Conservation (phyloP, 2,329 filamentous ascomycete species). For the Colletotrichum sp. region DNA sequence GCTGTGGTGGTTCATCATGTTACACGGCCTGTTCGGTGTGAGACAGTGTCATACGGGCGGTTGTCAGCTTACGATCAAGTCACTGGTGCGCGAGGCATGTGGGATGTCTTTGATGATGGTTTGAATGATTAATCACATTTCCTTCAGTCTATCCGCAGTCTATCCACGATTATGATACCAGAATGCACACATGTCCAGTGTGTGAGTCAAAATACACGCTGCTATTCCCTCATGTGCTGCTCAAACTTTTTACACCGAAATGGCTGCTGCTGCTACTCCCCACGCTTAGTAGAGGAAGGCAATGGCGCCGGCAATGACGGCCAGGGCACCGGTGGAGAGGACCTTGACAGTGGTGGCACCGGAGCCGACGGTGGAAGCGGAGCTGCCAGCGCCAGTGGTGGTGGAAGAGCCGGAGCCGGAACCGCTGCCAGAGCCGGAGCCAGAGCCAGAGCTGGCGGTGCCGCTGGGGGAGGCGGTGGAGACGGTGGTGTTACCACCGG, state of each 20-base stretch:
- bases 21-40: neutral
- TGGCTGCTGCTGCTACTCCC: neutral
- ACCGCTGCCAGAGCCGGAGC: neutral
- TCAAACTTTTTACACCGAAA: neutral
- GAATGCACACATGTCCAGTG: slow-evolving; percentile 10
- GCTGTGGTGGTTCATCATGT: neutral
- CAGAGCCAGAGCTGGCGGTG: slow-evolving; percentile 19
- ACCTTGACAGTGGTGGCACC: slow-evolving; percentile 7
- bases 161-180: slow-evolving; percentile 21
- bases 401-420: slow-evolving; percentile 20
- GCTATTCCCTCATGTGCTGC: slow-evolving; percentile 1
- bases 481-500: slow-evolving; percentile 24
- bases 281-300: slow-evolving; percentile 23
- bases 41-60: neutral
- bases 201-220: slow-evolving; percentile 11
- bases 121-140: slow-evolving; percentile 12
- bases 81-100: neutral
- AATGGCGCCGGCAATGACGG: slow-evolving; percentile 19
- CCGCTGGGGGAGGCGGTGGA: slow-evolving; percentile 17
- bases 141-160: slow-evolving; percentile 20
- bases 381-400: neutral
- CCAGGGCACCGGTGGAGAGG: slow-evolving; percentile 22
- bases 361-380: neutral
- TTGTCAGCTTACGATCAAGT: neutral
- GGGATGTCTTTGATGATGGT: neutral